A percentile compares a stretch with the other conserved stretches of the same genome.
These are phyloP conservation scores for Phytophthora citrophthora DNA, from an alignment of 352 stramenopile species.

Conservation along the genomic window DNA sequence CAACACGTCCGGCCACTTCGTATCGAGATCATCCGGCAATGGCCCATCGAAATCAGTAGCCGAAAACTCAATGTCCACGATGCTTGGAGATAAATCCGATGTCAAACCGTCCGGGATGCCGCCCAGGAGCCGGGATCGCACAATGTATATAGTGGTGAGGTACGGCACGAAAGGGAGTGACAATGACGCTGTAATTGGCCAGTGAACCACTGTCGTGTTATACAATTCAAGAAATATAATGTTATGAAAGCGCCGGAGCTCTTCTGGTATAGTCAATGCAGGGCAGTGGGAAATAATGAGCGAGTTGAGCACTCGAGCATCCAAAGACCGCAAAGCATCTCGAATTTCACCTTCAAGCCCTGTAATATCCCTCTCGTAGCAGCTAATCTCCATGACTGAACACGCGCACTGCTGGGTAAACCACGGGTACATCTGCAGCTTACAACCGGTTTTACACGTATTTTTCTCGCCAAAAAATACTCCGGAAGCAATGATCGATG, in stretches of 20 bases:
- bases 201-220: constrained; percentile 46
- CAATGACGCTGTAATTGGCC: constrained; percentile 33
- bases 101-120: background rate
- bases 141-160: constrained; percentile 42
- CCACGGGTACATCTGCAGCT: constrained; percentile 55
- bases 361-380: constrained; percentile 35
- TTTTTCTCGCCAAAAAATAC: constrained; percentile 23
- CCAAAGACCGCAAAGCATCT: constrained; percentile 30
- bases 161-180: constrained; percentile 26
- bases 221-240: constrained; percentile 52
- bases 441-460: constrained; percentile 35
- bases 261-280: constrained; percentile 23
- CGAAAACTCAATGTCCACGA: background rate
- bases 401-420: constrained; percentile 48
- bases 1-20: background rate
- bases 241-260: constrained; percentile 39
- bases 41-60: background rate
- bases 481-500: constrained; percentile 39
- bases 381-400: constrained; percentile 56
- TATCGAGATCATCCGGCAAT: background rate
- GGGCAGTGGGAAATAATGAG: constrained; percentile 54
- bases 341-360: constrained; percentile 26
- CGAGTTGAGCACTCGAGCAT: constrained; percentile 42
- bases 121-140: constrained; percentile 22
- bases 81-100: background rate